Conservation (phyloP, 2,329 filamentous ascomycete genomes). For the Fusarium oxysporum region DNA sequence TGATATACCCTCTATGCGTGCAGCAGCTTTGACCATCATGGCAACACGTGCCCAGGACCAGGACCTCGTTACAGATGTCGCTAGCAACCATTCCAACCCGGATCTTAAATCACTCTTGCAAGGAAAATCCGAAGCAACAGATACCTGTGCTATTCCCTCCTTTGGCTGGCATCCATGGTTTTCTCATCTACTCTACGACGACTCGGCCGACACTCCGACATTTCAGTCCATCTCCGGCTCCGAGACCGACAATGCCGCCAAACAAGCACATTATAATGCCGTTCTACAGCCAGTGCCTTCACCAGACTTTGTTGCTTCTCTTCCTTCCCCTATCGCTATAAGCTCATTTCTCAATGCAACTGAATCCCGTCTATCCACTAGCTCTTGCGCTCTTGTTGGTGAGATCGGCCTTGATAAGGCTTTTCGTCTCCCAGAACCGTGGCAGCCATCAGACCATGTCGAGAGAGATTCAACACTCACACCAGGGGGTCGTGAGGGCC, state of each 20-base stretch:
- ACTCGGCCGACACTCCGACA: conserved; percentile 55
- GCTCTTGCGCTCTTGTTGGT: conserved; percentile 76
- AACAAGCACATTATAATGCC: conserved; percentile 71
- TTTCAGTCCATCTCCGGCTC: conserved; percentile 48
- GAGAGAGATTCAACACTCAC: conserved; percentile 61
- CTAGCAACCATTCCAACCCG: conserved; percentile 65
- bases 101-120: neutral
- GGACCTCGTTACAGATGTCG: conserved; percentile 73
- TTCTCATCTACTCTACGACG: conserved; percentile 79
- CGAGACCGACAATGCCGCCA: conserved; percentile 49
- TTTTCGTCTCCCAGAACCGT: conserved; percentile 76
- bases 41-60: conserved; percentile 82
- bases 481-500: conserved; percentile 77
- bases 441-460: conserved; percentile 53
- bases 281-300: conserved; percentile 69
- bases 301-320: conserved; percentile 56
- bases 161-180: conserved; percentile 94
- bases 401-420: conserved; percentile 83
- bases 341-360: conserved; percentile 69
- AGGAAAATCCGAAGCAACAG: neutral
- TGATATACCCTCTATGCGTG: conserved; percentile 72
- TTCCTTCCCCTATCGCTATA: conserved; percentile 72
- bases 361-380: conserved; percentile 62
- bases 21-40: conserved; percentile 78
- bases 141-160: conserved; percentile 65